phyloP scores from a whole-genome alignment of 306 rosid genomes.

The Citrullus mucosospermus region DNA sequence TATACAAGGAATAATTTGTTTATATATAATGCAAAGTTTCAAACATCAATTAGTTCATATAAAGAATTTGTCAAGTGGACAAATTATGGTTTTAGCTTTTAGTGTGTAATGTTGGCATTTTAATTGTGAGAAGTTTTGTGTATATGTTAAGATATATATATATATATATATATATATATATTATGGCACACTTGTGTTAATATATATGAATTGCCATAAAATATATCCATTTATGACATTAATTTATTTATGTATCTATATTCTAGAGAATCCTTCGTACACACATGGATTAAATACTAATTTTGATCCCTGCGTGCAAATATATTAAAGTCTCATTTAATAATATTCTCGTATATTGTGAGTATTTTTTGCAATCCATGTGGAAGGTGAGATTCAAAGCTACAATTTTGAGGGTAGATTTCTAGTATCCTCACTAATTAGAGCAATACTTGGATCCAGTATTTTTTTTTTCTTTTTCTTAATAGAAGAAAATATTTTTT shows the following conservation, averaged over 20 bases:
- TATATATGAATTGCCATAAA: neutral
- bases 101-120: neutral
- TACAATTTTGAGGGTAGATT: too few species aligned
- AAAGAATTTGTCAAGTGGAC: neutral
- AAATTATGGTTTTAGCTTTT: neutral
- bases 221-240: neutral
- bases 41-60: neutral
- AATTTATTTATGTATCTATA: neutral
- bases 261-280: neutral
- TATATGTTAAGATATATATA: neutral
- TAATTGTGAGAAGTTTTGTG: neutral
- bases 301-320: neutral
- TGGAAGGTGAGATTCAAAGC: too few species aligned
- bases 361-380: too few species aligned
- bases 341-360: neutral
- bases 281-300: neutral
- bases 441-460: too few species aligned
- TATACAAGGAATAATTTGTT: neutral
- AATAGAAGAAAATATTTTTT: neutral
- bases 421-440: too few species aligned
- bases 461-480: too few species aligned
- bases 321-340: neutral
- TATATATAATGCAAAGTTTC: neutral
- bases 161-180: neutral
- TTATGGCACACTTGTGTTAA: neutral